A percentile compares a stretch with the other conserved stretches of the same genome.
Conservation (phyloP, 169 alveolate species). For the Theileria sp. region DNA sequence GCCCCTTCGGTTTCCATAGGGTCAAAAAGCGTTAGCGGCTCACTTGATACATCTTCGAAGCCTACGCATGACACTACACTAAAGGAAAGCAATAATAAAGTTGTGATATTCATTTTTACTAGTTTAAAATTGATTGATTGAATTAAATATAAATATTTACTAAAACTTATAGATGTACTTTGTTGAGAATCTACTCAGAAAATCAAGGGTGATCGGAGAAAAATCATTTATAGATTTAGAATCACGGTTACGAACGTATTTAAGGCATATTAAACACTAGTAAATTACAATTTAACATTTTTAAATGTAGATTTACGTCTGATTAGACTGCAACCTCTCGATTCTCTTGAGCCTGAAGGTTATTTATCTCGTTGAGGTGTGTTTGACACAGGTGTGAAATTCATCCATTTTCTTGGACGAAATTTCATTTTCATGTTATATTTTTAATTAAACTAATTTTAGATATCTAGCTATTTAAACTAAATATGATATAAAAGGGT, state of each 20-base stretch:
- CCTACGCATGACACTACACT: not conserved
- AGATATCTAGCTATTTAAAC: not conserved
- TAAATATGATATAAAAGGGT: not conserved
- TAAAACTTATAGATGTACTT: not conserved
- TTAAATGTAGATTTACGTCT: not conserved
- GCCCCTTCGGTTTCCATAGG: not conserved
- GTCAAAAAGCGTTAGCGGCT: not conserved
- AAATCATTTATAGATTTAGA: not conserved
- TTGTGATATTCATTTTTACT: conserved; percentile 1
- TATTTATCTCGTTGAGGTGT: not conserved
- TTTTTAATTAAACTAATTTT: not conserved
- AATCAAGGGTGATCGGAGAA: not conserved
- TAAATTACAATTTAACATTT: not conserved
- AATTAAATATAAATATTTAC: not conserved
- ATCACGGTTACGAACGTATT: not conserved
- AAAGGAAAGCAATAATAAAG: not conserved
- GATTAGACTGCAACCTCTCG: conserved; percentile 13
- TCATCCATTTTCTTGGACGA: not conserved
- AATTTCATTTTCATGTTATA: not conserved
- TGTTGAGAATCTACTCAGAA: not conserved
- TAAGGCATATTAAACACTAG: not conserved
- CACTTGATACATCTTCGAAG: not conserved
- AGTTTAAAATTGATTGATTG: not conserved
- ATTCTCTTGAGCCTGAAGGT: conserved; percentile 7
- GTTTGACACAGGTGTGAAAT: not conserved